These are phyloP conservation scores for Aspergillus sp. DNA, from an alignment of 2,329 filamentous ascomycete genomes.

Conservation along the genomic window DNA sequence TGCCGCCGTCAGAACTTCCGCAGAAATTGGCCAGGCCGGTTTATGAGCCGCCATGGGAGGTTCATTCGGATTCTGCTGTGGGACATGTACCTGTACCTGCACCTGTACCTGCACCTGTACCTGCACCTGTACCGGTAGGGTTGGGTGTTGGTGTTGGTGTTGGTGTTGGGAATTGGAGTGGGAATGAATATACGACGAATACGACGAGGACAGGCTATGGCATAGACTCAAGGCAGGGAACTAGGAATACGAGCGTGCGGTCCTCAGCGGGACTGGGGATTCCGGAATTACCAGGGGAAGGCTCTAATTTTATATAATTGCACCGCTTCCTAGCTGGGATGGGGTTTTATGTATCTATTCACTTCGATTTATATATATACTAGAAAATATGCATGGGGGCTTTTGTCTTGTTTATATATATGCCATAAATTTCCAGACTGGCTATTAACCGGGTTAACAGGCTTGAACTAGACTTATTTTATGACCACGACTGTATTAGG, in stretches of 20 bases:
- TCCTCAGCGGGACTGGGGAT: background rate
- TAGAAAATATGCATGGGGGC: too few species aligned
- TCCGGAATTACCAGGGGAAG: conserved; percentile 2
- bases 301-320: background rate
- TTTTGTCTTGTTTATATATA: background rate
- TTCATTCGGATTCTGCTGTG: background rate
- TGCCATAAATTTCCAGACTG: background rate
- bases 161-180: background rate
- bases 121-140: background rate
- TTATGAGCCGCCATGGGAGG: background rate
- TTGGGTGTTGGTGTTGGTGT: background rate
- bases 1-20: background rate
- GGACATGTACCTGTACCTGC: too few species aligned
- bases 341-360: background rate
- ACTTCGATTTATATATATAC: background rate
- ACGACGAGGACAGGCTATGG: background rate
- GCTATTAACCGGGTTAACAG: background rate
- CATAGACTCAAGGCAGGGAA: background rate
- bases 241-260: background rate
- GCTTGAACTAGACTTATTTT: too few species aligned
- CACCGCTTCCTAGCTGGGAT: too few species aligned
- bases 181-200: background rate
- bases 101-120: too few species aligned
- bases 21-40: background rate
- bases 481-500: too few species aligned